Evolutionary conservation across 805 yeast genomes (phyloP).

Genomic region (Wickerhamiella siamensis): DNA sequence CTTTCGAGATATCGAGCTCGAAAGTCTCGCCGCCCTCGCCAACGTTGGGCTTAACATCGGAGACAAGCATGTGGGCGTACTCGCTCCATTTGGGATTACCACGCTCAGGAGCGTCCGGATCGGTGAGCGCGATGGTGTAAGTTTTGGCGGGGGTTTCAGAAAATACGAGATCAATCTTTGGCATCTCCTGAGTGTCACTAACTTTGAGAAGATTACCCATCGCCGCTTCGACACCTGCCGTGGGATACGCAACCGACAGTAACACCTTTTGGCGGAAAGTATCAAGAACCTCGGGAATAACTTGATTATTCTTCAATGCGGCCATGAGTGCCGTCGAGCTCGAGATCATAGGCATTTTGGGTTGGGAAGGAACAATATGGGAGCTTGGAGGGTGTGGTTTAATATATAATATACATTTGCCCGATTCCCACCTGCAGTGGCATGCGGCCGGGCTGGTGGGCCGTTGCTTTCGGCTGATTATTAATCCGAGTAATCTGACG

Average conservation of each 20-base stretch:
- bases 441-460: no score
- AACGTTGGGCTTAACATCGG: slow-evolving; percentile 25
- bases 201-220: slow-evolving; percentile 62
- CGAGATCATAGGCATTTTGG: slow-evolving; percentile 22
- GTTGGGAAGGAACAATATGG: no score
- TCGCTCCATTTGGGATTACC: slow-evolving; percentile 81
- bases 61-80: slow-evolving; percentile 56
- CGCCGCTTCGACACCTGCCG: slow-evolving; percentile 47
- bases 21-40: slow-evolving; percentile 18
- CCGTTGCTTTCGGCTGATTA: no score
- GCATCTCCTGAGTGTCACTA: slow-evolving; percentile 51
- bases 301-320: slow-evolving; percentile 28
- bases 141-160: slow-evolving; percentile 34
- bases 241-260: slow-evolving; percentile 43
- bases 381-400: no score
- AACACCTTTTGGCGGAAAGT: slow-evolving; percentile 24
- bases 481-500: no score
- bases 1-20: slow-evolving; percentile 24
- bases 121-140: slow-evolving; percentile 69
- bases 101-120: slow-evolving; percentile 86
- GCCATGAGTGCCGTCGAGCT: slow-evolving; percentile 24
- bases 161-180: slow-evolving; percentile 52
- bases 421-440: no score
- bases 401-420: no score
- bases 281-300: slow-evolving; percentile 31